Conservation (phyloP, 345 rosid genomes). For the Salix caprea region DNA sequence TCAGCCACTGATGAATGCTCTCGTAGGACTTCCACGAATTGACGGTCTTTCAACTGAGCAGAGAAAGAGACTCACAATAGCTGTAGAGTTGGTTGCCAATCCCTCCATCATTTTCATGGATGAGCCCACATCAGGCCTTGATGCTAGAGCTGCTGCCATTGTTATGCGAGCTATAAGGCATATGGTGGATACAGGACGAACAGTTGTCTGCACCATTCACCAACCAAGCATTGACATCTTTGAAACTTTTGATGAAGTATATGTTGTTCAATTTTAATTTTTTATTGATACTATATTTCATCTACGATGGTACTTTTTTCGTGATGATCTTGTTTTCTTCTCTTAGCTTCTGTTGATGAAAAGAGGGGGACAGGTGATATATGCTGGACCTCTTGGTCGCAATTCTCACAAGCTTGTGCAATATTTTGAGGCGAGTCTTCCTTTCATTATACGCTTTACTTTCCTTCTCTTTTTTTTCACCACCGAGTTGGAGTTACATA, state of each 20-base stretch:
- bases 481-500: no score
- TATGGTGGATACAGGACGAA: slow-evolving; percentile 79
- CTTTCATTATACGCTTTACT: neutral
- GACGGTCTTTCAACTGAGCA: slow-evolving; percentile 75
- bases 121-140: slow-evolving; percentile 80
- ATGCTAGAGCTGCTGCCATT: slow-evolving; percentile 86
- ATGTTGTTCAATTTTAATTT: neutral
- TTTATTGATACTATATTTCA: neutral
- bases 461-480: no score
- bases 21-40: slow-evolving; percentile 49
- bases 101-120: slow-evolving; percentile 84
- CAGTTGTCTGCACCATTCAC: slow-evolving; percentile 86
- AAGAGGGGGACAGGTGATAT: slow-evolving; percentile 21
- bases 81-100: slow-evolving; percentile 72
- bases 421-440: slow-evolving; percentile 13
- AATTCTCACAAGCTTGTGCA: slow-evolving; percentile 10
- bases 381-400: slow-evolving; percentile 11
- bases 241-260: slow-evolving; percentile 81
- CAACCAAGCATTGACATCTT: slow-evolving; percentile 88
- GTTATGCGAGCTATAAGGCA: slow-evolving; percentile 81
- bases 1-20: slow-evolving; percentile 29
- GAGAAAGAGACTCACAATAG: slow-evolving; percentile 66
- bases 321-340: neutral
- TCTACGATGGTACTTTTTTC: neutral
- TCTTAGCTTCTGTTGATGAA: slow-evolving; percentile 20